Evolutionary conservation across 768 basidiomycete genomes (phyloP).

Genomic region (Dentipellis fragilis): DNA sequence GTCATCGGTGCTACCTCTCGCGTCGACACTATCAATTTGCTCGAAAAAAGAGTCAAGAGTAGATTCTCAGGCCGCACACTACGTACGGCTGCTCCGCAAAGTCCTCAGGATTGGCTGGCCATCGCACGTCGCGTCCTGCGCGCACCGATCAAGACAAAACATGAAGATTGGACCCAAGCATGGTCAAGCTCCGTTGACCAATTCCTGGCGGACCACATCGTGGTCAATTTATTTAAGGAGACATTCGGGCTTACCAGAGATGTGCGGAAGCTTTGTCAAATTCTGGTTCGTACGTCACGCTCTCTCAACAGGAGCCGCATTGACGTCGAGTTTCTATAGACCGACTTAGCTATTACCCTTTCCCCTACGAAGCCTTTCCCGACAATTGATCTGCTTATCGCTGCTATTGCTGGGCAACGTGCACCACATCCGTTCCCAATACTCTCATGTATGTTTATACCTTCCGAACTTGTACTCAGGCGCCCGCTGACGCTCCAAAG

Average conservation of each 20-base stretch:
- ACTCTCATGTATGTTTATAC: constrained; percentile 37
- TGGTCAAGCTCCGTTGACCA: constrained; percentile 53
- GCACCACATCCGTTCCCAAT: constrained; percentile 41
- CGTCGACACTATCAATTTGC: constrained; percentile 75
- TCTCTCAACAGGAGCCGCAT: background rate
- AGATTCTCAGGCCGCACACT: constrained; percentile 91
- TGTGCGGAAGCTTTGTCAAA: constrained; percentile 41
- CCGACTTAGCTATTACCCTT: constrained; percentile 33
- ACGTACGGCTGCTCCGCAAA: constrained; percentile 55
- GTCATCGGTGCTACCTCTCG: constrained; percentile 83
- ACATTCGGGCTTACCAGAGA: constrained; percentile 55
- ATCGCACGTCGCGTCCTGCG: constrained; percentile 40
- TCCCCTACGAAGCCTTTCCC: constrained; percentile 45
- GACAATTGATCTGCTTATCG: constrained; percentile 30
- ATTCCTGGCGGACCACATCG: constrained; percentile 41
- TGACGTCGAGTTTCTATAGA: constrained; percentile 24
- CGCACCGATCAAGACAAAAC: constrained; percentile 16
- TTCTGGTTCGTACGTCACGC: constrained; percentile 41
- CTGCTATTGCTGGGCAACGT: constrained; percentile 42
- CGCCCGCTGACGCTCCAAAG: constrained; percentile 26
- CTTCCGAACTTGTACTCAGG: background rate
- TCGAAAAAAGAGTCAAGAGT: constrained; percentile 97
- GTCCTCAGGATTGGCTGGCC: constrained; percentile 37
- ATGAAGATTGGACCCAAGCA: constrained; percentile 45
- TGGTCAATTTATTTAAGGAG: constrained; percentile 40